Percentiles rank a stretch among this genome's conserved stretches.
Conservation (phyloP, 1,284 basidiomycete genomes). For the Pascua guehoae region DNA sequence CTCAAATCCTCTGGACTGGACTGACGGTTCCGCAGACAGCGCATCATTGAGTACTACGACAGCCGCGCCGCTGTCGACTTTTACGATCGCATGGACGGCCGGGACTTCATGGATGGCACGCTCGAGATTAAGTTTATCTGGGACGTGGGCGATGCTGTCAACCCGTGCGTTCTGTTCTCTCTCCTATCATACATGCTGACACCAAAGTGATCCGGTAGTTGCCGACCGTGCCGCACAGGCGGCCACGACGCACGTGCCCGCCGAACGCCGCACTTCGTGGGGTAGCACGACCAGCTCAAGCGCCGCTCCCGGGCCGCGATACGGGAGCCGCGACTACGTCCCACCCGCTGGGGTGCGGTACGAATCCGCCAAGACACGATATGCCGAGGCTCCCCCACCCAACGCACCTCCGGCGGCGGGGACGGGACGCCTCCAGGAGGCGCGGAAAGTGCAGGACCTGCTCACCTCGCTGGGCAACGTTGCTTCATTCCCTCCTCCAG, state of each 20-base stretch:
- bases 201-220: conserved; percentile 4
- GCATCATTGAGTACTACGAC: conserved; percentile 85
- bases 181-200: neutral
- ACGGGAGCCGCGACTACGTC: too few relatives aligned
- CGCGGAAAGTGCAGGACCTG: conserved; percentile 36
- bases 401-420: conserved; percentile 15
- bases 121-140: conserved; percentile 87
- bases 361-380: neutral
- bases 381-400: conserved; percentile 11
- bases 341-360: too few relatives aligned
- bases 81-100: conserved; percentile 71
- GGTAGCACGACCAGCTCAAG: neutral
- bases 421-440: conserved; percentile 34
- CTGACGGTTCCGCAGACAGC: conserved; percentile 56
- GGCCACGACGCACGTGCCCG: neutral
- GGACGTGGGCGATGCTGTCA: conserved; percentile 59
- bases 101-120: conserved; percentile 74
- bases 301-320: neutral
- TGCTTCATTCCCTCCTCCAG: conserved; percentile 1
- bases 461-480: conserved; percentile 26
- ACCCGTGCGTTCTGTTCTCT: conserved; percentile 26
- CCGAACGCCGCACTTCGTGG: neutral
- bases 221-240: conserved; percentile 11
- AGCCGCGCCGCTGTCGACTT: conserved; percentile 75
- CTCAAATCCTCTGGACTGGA: conserved; percentile 1